phyloP scores from a whole-genome alignment of 345 rosid genomes.

The Angophora floribunda region DNA sequence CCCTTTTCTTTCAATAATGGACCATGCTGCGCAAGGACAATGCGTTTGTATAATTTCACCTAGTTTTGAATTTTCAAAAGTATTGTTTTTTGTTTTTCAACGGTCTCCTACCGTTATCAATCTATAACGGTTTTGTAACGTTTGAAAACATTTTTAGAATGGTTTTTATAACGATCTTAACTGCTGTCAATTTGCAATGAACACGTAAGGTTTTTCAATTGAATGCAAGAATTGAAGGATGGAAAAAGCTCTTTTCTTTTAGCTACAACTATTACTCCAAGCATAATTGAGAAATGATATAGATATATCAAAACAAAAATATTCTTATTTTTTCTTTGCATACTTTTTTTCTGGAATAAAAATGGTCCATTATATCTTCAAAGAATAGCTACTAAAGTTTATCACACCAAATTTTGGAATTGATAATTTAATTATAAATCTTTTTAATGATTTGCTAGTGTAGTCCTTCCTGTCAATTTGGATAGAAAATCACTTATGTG shows the following conservation, averaged over 20 bases:
- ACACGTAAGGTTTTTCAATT: neutral
- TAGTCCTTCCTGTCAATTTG: too few relatives aligned
- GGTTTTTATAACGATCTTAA: neutral
- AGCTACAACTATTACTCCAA: neutral
- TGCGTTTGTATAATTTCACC: neutral
- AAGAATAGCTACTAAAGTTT: too few relatives aligned
- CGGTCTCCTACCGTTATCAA: too few relatives aligned
- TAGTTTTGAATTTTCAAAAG: neutral
- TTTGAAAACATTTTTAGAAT: neutral
- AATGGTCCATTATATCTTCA: too few relatives aligned
- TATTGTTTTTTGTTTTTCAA: neutral
- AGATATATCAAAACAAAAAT: too few relatives aligned
- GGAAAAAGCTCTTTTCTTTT: rapidly evolving
- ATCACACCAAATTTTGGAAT: too few relatives aligned
- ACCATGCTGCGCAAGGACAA: neutral
- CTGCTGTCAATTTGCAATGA: neutral
- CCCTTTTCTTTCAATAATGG: neutral
- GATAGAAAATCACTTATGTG: too few relatives aligned
- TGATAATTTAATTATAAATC: too few relatives aligned
- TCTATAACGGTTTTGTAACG: neutral
- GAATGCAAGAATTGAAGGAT: neutral
- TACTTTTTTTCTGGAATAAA: too few relatives aligned
- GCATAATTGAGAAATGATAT: too few relatives aligned
- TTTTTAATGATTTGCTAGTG: too few relatives aligned
- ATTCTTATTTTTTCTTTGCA: too few relatives aligned